A percentile compares a stretch with the other conserved stretches of the same genome.
Evolutionary conservation across 768 basidiomycete genomes (phyloP).

Genomic region (Leucocoprinus leucothites): DNA sequence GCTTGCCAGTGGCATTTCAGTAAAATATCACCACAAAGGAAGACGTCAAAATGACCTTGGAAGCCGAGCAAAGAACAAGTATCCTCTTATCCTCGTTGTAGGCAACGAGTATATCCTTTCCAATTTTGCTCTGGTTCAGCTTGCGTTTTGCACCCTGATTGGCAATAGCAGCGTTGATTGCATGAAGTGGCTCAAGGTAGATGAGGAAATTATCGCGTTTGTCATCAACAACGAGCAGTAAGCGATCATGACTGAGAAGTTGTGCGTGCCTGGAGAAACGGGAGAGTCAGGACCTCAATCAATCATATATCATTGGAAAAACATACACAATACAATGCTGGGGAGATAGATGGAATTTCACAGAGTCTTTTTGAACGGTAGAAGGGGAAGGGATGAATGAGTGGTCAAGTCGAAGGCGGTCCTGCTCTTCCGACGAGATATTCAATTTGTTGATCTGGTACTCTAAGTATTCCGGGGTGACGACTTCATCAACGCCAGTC

Average conservation of each 20-base stretch:
- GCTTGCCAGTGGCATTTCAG: too few species aligned
- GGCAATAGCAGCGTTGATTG: conserved; percentile 30
- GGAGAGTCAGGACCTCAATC: not conserved
- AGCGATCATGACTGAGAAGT: conserved; percentile 36
- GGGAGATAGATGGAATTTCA: conserved; percentile 23
- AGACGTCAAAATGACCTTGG: conserved; percentile 45
- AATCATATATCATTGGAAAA: not conserved
- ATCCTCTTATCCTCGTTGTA: too few species aligned
- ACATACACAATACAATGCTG: conserved; percentile 30
- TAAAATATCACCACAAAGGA: conserved; percentile 39
- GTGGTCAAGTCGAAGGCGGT: conserved; percentile 31
- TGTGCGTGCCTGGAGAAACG: conserved; percentile 29
- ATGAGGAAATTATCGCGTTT: conserved; percentile 29
- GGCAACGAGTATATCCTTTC: too few species aligned
- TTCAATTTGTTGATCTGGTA: conserved; percentile 29
- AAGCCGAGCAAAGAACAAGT: too few species aligned
- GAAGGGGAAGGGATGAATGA: conserved; percentile 30
- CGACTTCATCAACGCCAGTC: conserved; percentile 16
- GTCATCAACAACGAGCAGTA: conserved; percentile 40
- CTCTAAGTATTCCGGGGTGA: conserved; percentile 26
- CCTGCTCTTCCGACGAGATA: conserved; percentile 32
- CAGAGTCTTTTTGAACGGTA: conserved; percentile 17
- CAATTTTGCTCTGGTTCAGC: too few species aligned
- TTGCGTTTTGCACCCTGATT: too few species aligned
- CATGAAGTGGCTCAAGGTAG: conserved; percentile 34